Conservation (phyloP, 176 grass and related monocot genomes). For the Carex pumila region DNA sequence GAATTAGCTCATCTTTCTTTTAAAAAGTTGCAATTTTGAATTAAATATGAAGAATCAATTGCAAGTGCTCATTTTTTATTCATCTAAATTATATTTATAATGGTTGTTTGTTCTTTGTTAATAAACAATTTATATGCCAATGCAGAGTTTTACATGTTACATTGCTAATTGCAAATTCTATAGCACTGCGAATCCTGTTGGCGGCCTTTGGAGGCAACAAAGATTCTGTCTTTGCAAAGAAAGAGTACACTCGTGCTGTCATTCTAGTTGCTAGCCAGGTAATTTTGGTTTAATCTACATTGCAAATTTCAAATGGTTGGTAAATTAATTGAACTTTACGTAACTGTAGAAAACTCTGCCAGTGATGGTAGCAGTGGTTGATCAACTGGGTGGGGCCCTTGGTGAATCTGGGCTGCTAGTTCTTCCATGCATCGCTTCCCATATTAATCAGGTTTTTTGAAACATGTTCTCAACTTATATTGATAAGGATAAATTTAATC, state of each 20-base stretch:
- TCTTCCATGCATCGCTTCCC: slow-evolving; percentile 58
- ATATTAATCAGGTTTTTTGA: slow-evolving; percentile 72
- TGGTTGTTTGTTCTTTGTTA: background rate
- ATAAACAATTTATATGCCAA: slow-evolving; percentile 25
- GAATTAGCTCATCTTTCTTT: background rate
- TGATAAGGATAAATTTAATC: background rate
- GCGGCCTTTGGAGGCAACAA: slow-evolving; percentile 26
- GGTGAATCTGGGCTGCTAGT: slow-evolving; percentile 69
- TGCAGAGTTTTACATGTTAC: slow-evolving; percentile 64
- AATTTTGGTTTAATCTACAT: slow-evolving; percentile 8
- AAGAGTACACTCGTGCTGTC: slow-evolving; percentile 77
- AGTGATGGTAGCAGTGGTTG: slow-evolving; percentile 77
- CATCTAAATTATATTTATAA: background rate
- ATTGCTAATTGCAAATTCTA: slow-evolving; percentile 48
- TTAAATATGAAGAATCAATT: background rate
- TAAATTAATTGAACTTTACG: slow-evolving; percentile 2
- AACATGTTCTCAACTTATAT: background rate
- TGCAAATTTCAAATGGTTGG: background rate
- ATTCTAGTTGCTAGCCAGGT: slow-evolving; percentile 93
- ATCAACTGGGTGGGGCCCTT: slow-evolving; percentile 66
- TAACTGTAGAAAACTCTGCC: slow-evolving; percentile 70
- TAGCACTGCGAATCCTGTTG: slow-evolving; percentile 44
- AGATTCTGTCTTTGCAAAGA: slow-evolving; percentile 50
- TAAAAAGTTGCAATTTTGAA: background rate
- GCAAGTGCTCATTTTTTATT: background rate